Conservation (phyloP, 306 rosid species). For the Cicer bijugum region DNA sequence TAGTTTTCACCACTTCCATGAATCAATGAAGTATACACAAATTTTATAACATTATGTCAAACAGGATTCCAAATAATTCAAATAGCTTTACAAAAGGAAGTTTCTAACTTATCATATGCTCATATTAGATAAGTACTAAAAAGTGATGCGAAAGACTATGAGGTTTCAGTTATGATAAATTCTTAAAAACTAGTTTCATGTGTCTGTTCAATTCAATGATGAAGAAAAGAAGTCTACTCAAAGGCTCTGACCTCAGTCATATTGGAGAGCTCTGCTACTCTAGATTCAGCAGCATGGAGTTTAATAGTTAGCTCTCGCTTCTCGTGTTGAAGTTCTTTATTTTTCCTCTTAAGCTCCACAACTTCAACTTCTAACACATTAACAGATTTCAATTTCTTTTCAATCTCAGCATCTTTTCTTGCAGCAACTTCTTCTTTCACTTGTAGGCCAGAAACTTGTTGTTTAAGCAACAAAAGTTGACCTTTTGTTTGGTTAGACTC, state of each 20-base stretch:
- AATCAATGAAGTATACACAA: background rate
- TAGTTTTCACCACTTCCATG: constrained; percentile 15
- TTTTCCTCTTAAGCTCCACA: constrained; percentile 77
- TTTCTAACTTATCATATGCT: background rate
- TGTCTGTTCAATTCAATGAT: constrained; percentile 20
- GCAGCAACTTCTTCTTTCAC: constrained; percentile 76
- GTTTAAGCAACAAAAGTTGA: constrained; percentile 88
- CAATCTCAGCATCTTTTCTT: constrained; percentile 74
- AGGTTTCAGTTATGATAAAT: background rate
- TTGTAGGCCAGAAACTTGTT: constrained; percentile 81
- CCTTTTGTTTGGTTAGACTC: constrained; percentile 89
- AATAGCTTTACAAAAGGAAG: constrained; percentile 1
- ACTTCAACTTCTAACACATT: constrained; percentile 74
- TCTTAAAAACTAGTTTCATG: constrained; percentile 9
- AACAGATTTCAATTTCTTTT: constrained; percentile 74
- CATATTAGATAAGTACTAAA: constrained; percentile 6
- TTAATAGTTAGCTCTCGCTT: constrained; percentile 77
- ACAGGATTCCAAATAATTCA: constrained; percentile 8
- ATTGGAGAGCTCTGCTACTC: constrained; percentile 60
- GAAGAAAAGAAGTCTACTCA: constrained; percentile 14
- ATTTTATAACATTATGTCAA: constrained; percentile 15
- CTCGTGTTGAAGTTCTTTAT: constrained; percentile 86
- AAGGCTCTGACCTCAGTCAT: constrained; percentile 75
- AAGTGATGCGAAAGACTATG: background rate
- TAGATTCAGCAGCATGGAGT: constrained; percentile 75